phyloP scores from a whole-genome alignment of 495 filamentous ascomycete species.

The Podospora fimiseda region DNA sequence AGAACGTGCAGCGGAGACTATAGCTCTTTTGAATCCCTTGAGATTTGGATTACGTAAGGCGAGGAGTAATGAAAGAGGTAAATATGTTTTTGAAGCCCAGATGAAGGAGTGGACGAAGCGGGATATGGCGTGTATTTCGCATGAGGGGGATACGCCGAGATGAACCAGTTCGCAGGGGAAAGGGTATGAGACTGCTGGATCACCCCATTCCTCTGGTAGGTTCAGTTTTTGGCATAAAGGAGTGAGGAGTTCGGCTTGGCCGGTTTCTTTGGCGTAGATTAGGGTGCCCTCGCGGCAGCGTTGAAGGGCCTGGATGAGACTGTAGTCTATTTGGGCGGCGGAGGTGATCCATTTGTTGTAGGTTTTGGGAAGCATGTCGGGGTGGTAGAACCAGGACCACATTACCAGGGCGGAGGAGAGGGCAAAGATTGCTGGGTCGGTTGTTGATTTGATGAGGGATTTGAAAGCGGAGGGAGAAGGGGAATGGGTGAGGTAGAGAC shows the following conservation, averaged over 20 bases:
- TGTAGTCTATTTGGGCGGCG: constrained; percentile 70
- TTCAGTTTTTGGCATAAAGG: constrained; percentile 69
- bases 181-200: constrained; percentile 65
- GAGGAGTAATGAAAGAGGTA: constrained; percentile 69
- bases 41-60: constrained; percentile 48
- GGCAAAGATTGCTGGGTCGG: constrained; percentile 71
- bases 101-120: constrained; percentile 67
- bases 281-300: constrained; percentile 57
- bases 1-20: constrained; percentile 60
- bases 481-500: constrained; percentile 34
- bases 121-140: constrained; percentile 68
- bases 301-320: constrained; percentile 69
- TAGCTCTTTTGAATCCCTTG: constrained; percentile 37
- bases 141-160: constrained; percentile 68
- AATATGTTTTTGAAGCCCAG: constrained; percentile 71
- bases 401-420: constrained; percentile 74
- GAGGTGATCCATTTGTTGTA: constrained; percentile 85
- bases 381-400: constrained; percentile 83
- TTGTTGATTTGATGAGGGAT: constrained; percentile 42
- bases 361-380: constrained; percentile 59
- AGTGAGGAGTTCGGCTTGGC: constrained; percentile 62
- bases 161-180: constrained; percentile 89
- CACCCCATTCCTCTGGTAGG: constrained; percentile 66
- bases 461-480: constrained; percentile 41
- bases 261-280: constrained; percentile 72